Percentiles rank a stretch among this genome's conserved stretches.
Conservation (phyloP, 495 filamentous ascomycete species). For the Aspergillus diversus region DNA sequence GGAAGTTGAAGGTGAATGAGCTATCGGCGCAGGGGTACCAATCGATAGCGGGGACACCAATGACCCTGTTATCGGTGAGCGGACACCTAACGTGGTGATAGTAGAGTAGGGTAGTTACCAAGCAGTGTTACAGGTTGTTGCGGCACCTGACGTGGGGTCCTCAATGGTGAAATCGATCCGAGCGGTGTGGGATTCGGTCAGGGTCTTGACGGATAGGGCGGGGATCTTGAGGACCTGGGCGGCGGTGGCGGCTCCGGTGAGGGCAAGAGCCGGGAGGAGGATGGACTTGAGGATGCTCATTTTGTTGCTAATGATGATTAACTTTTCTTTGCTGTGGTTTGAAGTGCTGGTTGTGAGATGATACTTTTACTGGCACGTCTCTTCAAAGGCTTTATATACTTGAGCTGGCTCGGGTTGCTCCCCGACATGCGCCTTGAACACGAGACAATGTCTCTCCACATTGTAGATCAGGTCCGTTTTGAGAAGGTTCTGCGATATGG, state of each 20-base stretch:
- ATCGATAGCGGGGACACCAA: neutral
- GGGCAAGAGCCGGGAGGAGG: neutral
- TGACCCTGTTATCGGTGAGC: neutral
- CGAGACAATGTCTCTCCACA: too few relatives aligned
- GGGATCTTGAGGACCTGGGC: neutral
- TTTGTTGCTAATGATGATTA: neutral
- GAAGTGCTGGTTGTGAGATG: neutral
- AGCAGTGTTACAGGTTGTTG: slow-evolving; percentile 4
- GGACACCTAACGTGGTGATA: neutral
- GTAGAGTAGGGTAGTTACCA: neutral
- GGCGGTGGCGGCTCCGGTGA: neutral
- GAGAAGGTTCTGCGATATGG: too few relatives aligned
- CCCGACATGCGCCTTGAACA: too few relatives aligned
- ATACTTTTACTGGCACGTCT: too few relatives aligned
- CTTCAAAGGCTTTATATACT: too few relatives aligned
- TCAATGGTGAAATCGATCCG: slow-evolving; percentile 11
- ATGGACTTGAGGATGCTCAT: neutral
- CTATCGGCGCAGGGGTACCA: slow-evolving; percentile 5
- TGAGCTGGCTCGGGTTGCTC: too few relatives aligned
- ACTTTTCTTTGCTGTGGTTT: neutral
- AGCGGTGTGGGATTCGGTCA: slow-evolving; percentile 4
- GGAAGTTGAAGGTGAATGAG: slow-evolving; percentile 8
- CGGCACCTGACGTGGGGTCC: neutral
- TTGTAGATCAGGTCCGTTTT: too few relatives aligned
- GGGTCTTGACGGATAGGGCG: slow-evolving; percentile 4